These are phyloP conservation scores for Psilocybe tampanensis DNA, from an alignment of 768 basidiomycete genomes.

Conservation along the genomic window DNA sequence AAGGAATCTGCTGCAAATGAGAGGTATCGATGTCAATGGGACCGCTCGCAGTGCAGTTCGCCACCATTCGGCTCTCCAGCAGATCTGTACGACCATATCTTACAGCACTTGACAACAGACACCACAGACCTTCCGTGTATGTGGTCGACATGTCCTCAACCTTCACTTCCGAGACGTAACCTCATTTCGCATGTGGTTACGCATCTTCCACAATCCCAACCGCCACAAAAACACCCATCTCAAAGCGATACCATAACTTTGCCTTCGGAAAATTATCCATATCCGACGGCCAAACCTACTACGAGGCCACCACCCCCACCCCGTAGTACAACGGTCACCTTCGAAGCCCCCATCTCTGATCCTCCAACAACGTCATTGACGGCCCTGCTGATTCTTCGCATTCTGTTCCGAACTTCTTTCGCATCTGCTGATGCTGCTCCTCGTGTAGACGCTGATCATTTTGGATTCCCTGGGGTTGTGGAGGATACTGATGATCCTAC, in stretches of 20 bases:
- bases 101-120: conserved; percentile 55
- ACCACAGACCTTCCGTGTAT: conserved; percentile 54
- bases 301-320: conserved; percentile 70
- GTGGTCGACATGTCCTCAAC: conserved; percentile 71
- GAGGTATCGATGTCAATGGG: conserved; percentile 80
- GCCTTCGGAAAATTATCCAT: conserved; percentile 52
- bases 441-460: conserved; percentile 79
- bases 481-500: conserved; percentile 74
- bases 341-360: conserved; percentile 58
- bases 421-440: conserved; percentile 69
- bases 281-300: conserved; percentile 66
- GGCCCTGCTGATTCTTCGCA: conserved; percentile 79
- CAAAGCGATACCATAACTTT: conserved; percentile 78
- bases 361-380: conserved; percentile 78
- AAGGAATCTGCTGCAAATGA: conserved; percentile 60
- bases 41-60: conserved; percentile 55
- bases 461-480: conserved; percentile 85
- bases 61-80: conserved; percentile 51
- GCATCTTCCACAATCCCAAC: conserved; percentile 67
- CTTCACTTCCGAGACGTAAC: conserved; percentile 45
- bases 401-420: conserved; percentile 81
- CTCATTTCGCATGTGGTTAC: conserved; percentile 76
- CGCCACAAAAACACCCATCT: conserved; percentile 58
- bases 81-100: conserved; percentile 75
- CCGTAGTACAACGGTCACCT: conserved; percentile 61